phyloP scores from a whole-genome alignment of 805 yeast species.

The Metschnikowia noctiluminum region DNA sequence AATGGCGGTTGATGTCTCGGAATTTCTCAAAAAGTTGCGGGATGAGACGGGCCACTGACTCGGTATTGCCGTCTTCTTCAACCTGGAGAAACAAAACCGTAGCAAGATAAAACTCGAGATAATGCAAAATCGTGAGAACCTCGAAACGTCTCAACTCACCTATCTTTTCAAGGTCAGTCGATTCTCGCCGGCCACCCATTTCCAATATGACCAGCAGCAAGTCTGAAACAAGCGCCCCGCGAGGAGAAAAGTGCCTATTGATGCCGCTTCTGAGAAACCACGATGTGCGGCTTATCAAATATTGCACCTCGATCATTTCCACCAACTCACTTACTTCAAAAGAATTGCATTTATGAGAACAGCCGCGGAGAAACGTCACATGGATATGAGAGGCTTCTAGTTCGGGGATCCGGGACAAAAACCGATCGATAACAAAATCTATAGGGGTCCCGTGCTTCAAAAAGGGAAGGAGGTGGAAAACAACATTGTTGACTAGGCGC shows the following conservation, averaged over 20 bases:
- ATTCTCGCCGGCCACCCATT: slow-evolving; percentile 26
- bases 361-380: slow-evolving; percentile 17
- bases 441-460: slow-evolving; percentile 21
- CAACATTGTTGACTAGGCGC: slow-evolving; percentile 27
- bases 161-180: slow-evolving; percentile 15
- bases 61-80: slow-evolving; percentile 27
- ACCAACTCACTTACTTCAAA: slow-evolving; percentile 17
- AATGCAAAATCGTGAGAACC: slow-evolving; percentile 21
- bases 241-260: slow-evolving; percentile 1
- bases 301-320: slow-evolving; percentile 23
- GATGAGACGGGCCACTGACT: slow-evolving; percentile 10
- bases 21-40: slow-evolving; percentile 20
- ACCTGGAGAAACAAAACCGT: slow-evolving; percentile 33
- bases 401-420: slow-evolving; percentile 23
- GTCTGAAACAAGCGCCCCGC: slow-evolving; percentile 18
- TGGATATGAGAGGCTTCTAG: slow-evolving; percentile 24
- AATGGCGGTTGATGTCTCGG: slow-evolving; percentile 12
- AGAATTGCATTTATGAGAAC: neutral
- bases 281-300: slow-evolving; percentile 28
- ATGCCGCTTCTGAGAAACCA: slow-evolving; percentile 13
- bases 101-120: slow-evolving; percentile 27
- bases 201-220: slow-evolving; percentile 23
- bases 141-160: slow-evolving; percentile 13
- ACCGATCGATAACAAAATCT: slow-evolving; percentile 17
- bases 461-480: slow-evolving; percentile 25